A percentile compares a stretch with the other conserved stretches of the same genome.
phyloP scores from a whole-genome alignment of 352 stramenopile species.

The Pythium scleroteichum region DNA sequence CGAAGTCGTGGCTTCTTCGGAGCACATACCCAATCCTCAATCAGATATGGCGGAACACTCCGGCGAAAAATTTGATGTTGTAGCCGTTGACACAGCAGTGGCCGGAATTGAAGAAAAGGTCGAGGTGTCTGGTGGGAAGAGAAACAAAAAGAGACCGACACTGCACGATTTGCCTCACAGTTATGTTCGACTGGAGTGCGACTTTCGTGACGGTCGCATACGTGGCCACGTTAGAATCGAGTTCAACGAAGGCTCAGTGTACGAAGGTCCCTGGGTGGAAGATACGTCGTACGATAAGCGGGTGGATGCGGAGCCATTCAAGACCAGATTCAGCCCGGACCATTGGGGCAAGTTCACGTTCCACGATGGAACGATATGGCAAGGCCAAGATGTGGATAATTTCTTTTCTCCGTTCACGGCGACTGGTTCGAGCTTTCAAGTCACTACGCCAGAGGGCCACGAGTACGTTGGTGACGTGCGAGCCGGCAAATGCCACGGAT shows the following conservation, averaged over 20 bases:
- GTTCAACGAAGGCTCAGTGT: slow-evolving; percentile 77
- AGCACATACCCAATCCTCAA: background rate
- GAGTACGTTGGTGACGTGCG: slow-evolving; percentile 59
- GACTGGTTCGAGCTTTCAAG: slow-evolving; percentile 51
- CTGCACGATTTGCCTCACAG: slow-evolving; percentile 56
- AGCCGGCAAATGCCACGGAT: slow-evolving; percentile 67
- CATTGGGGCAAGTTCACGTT: slow-evolving; percentile 82
- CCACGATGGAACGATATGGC: slow-evolving; percentile 69
- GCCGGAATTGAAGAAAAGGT: background rate
- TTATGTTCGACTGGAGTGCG: slow-evolving; percentile 72
- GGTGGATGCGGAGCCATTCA: slow-evolving; percentile 44
- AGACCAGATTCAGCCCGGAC: slow-evolving; percentile 40
- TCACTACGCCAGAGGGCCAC: slow-evolving; percentile 48
- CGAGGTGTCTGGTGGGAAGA: slow-evolving; percentile 3
- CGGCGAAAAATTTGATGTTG: background rate
- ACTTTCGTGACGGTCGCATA: slow-evolving; percentile 69
- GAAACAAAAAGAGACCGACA: slow-evolving; percentile 21
- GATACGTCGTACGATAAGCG: slow-evolving; percentile 54
- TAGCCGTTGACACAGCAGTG: background rate
- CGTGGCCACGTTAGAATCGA: slow-evolving; percentile 65
- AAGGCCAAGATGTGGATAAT: slow-evolving; percentile 78
- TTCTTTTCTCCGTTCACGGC: slow-evolving; percentile 80
- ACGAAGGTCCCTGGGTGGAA: slow-evolving; percentile 82
- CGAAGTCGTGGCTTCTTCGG: slow-evolving; percentile 6
- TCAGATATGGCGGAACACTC: background rate